These are phyloP conservation scores for Ustilago lituana DNA, from an alignment of 1,284 basidiomycete genomes.

Conservation along the genomic window DNA sequence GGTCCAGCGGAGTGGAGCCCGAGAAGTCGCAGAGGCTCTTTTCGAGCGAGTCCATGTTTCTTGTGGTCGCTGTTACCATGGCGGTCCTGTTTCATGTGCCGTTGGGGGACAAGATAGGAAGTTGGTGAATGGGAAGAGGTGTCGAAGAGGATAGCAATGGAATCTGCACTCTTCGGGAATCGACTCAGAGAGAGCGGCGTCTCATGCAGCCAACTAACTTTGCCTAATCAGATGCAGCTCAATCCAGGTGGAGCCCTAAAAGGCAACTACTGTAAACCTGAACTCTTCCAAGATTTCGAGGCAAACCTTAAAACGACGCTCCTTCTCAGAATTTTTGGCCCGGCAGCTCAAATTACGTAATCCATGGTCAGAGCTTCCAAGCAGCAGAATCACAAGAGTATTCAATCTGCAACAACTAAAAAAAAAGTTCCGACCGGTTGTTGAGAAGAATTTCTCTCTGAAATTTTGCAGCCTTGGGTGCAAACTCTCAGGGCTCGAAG, in stretches of 20 bases:
- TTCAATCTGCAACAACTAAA: neutral
- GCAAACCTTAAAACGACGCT: slow-evolving; percentile 21
- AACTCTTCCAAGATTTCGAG: neutral
- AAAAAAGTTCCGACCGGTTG: slow-evolving; percentile 25
- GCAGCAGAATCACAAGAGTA: neutral
- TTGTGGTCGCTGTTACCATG: slow-evolving; percentile 29
- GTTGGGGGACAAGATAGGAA: neutral
- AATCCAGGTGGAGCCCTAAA: neutral
- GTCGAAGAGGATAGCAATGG: neutral
- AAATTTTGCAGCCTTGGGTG: slow-evolving; percentile 45
- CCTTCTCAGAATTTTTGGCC: slow-evolving; percentile 5
- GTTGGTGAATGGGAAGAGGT: neutral
- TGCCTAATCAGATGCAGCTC: slow-evolving; percentile 16
- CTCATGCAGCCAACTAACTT: slow-evolving; percentile 1
- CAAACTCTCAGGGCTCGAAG: slow-evolving; percentile 4
- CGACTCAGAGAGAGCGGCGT: neutral
- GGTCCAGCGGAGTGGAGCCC: slow-evolving; percentile 81
- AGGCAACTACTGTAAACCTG: no score
- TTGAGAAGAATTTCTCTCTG: slow-evolving; percentile 37
- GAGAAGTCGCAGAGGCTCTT: slow-evolving; percentile 66
- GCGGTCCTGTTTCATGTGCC: neutral
- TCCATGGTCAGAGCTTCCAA: slow-evolving; percentile 26
- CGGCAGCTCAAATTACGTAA: slow-evolving; percentile 15
- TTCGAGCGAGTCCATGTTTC: slow-evolving; percentile 50
- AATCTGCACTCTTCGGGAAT: slow-evolving; percentile 2